Evolutionary conservation across 164 flowering plant genomes (phyloP), one percentile per base, ranked within the genome.

Genomic region (Nymphaea thermarum): DNA sequence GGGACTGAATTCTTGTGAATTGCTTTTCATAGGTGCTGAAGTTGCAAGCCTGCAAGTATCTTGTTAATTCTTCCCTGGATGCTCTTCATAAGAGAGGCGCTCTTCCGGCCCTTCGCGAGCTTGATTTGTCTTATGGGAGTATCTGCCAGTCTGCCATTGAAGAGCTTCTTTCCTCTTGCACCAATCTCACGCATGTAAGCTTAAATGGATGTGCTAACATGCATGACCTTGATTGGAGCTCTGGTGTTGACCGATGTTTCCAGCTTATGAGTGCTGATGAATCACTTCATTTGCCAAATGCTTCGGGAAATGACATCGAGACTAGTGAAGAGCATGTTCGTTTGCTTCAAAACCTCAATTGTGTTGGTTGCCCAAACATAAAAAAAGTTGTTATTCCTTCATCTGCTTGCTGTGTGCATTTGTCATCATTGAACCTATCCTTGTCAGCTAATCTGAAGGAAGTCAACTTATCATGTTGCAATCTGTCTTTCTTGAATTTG

Each of bases 21-120:
- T 47, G 55, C 55, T 47, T 25, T 25, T 25, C 36, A 3, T 47
- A 94, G 98, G 93, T 94, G 43, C 70, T 94, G 67, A 94, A 89
- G 75, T 73, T 94, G 79, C 98, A 91, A 86, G 98, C 98, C 2
- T 94, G 98, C 93, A 94, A 94, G 79, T 91, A 91, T 75, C 87
- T 94, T 6, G 75, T 78, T 42, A 85, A 88, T 72, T 77, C 89
- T 41, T 88, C 98, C 42, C 76, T 94, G 76, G 97, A 91, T 79
- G 81, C 97, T 55, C 86, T 94, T 18, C 87, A 91, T 77, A 87
- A 82, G 69, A 80, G 77, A 59, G 86, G 86, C 69, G 95, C 96
- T 66, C 82, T 94, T 5, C 97, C 96, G 25, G 75, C 84, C 42
- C 91, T 94, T 5, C 74, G 85, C 65, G 96, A 91, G 68, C 76